Evolutionary conservation across 768 basidiomycete species (phyloP).

Genomic region (Sporobolomyces roseus): DNA sequence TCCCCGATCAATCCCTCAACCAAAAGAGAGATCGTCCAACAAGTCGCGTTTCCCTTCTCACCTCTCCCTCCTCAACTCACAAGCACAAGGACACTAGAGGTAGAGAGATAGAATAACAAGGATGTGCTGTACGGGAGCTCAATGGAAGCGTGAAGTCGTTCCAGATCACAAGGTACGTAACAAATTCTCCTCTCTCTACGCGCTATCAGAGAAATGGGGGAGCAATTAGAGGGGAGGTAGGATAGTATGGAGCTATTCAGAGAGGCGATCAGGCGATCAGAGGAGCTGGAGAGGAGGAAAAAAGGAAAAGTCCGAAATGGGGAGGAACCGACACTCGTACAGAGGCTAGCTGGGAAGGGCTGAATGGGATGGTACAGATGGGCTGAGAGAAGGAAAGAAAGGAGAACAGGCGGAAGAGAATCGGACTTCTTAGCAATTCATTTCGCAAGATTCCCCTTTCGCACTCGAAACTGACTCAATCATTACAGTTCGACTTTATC

Average conservation of each 20-base stretch:
- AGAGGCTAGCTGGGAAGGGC: too few species aligned
- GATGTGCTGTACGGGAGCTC: conserved; percentile 44
- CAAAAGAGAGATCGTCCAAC: too few species aligned
- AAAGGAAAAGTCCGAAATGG: too few species aligned
- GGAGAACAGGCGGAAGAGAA: too few species aligned
- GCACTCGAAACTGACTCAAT: too few species aligned
- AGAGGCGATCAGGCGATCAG: too few species aligned
- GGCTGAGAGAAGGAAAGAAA: too few species aligned
- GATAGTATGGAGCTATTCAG: too few species aligned
- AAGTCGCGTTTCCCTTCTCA: background rate
- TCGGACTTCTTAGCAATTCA: background rate
- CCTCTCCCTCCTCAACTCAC: background rate
- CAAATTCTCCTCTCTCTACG: background rate
- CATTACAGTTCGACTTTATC: conserved; percentile 98
- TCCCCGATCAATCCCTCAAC: too few species aligned
- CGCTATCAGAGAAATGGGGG: background rate
- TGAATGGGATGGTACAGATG: too few species aligned
- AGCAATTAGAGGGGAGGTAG: background rate
- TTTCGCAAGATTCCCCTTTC: background rate
- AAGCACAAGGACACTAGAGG: background rate
- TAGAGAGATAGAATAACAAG: background rate
- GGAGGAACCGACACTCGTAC: too few species aligned
- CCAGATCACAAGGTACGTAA: conserved; percentile 87
- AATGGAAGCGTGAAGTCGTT: conserved; percentile 85
- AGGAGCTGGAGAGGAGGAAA: too few species aligned